phyloP scores from a whole-genome alignment of 345 rosid species.

The Hypericum perforatum region DNA sequence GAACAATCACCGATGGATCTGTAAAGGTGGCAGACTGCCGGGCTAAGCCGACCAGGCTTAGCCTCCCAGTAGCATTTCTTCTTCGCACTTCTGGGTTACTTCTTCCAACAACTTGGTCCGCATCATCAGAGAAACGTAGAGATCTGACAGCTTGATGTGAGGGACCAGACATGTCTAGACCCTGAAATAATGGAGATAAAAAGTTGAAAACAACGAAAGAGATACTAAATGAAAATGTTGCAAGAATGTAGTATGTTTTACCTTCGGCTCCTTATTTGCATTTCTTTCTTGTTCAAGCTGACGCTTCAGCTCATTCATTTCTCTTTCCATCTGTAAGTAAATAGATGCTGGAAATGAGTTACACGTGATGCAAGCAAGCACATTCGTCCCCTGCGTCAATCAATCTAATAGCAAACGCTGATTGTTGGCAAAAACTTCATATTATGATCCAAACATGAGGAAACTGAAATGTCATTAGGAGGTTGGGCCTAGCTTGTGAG shows the following conservation, averaged over 20 bases:
- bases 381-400: no score
- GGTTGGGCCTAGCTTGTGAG: no score
- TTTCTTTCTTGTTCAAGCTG: slow-evolving; percentile 75
- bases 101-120: slow-evolving; percentile 28
- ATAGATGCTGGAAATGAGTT: not conserved
- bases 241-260: slow-evolving; percentile 14
- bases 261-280: slow-evolving; percentile 63
- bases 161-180: slow-evolving; percentile 43
- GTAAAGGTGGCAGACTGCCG: slow-evolving; percentile 61
- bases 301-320: slow-evolving; percentile 88
- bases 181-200: slow-evolving; percentile 25
- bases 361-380: no score
- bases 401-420: no score
- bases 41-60: slow-evolving; percentile 28
- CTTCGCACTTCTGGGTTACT: slow-evolving; percentile 30
- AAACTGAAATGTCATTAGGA: no score
- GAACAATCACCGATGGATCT: slow-evolving; percentile 67
- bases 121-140: slow-evolving; percentile 50
- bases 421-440: no score
- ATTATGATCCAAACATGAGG: no score
- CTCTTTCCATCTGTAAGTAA: slow-evolving; percentile 60
- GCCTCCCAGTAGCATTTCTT: slow-evolving; percentile 34
- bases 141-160: slow-evolving; percentile 59
- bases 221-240: slow-evolving; percentile 1
- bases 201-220: slow-evolving; percentile 7